Conservation (phyloP, 257 asterid species). For the Nicotiana obtusifolia region DNA sequence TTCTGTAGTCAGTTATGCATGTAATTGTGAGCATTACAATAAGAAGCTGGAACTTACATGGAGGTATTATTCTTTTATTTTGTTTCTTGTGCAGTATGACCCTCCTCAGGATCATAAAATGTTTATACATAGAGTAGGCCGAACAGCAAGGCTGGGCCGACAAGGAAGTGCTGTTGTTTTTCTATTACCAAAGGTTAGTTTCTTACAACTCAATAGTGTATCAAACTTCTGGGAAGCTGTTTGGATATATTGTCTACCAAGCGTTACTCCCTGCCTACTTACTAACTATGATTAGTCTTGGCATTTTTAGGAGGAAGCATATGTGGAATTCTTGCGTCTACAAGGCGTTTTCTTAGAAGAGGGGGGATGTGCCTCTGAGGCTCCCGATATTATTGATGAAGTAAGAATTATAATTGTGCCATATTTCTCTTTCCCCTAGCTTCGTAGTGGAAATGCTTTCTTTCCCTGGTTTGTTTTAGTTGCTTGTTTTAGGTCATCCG, state of each 20-base stretch:
- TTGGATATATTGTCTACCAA: neutral
- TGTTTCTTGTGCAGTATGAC: conserved; percentile 57
- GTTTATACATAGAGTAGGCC: conserved; percentile 92
- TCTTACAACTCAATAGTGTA: neutral
- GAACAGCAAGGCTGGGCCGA: conserved; percentile 96
- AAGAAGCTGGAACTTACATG: conserved; percentile 15
- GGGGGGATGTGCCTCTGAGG: conserved; percentile 49
- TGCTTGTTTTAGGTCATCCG: neutral
- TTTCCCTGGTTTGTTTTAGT: neutral
- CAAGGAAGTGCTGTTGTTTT: conserved; percentile 81
- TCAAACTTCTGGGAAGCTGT: neutral
- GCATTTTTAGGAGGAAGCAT: conserved; percentile 72
- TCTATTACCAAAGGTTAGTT: conserved; percentile 69
- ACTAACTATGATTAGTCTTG: conserved; percentile 10
- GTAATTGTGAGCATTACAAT: neutral
- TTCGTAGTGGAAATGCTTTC: neutral
- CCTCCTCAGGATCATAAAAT: conserved; percentile 96
- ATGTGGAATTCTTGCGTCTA: conserved; percentile 64
- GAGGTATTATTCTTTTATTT: conserved; percentile 13
- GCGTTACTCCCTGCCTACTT: neutral
- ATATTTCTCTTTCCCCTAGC: neutral
- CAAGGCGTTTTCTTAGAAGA: conserved; percentile 72
- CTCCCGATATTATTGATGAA: conserved; percentile 65
- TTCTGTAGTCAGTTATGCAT: neutral
- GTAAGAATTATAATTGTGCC: conserved; percentile 24